These are phyloP conservation scores for Xylariaceae sp. DNA, from an alignment of 2,329 filamentous ascomycete genomes.

Conservation along the genomic window DNA sequence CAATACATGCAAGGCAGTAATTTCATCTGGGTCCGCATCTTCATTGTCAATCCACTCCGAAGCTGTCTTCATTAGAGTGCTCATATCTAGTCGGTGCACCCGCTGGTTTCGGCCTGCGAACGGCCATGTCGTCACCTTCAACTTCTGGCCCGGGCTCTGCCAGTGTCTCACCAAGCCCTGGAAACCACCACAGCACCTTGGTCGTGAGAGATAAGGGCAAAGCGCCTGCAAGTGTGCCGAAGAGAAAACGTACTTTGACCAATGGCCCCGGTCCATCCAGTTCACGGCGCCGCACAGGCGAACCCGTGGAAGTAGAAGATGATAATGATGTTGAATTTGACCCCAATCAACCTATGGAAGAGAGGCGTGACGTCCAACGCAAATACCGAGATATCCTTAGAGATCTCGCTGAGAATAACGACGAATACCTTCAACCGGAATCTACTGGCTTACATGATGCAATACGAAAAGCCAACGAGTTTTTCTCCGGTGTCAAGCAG, in stretches of 20 bases:
- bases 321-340: conserved; percentile 44
- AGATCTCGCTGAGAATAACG: conserved; percentile 63
- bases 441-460: conserved; percentile 68
- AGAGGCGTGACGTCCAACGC: conserved; percentile 72
- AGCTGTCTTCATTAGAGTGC: neutral
- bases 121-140: conserved; percentile 28
- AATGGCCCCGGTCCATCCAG: conserved; percentile 33
- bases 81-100: neutral
- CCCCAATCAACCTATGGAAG: conserved; percentile 76
- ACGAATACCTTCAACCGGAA: conserved; percentile 69
- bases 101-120: neutral
- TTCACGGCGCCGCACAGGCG: conserved; percentile 36
- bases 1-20: neutral
- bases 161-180: conserved; percentile 20
- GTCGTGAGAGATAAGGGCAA: conserved; percentile 38
- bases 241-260: conserved; percentile 36
- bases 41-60: neutral
- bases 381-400: conserved; percentile 70
- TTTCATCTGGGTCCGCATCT: neutral
- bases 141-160: conserved; percentile 27
- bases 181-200: conserved; percentile 28
- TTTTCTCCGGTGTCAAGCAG: conserved; percentile 74
- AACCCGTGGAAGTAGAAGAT: conserved; percentile 24
- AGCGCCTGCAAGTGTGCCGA: conserved; percentile 27
- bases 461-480: conserved; percentile 66